Evolutionary conservation across 805 yeast species (phyloP), one percentile per base, ranked within the genome.

Genomic region (Wilhelminamyces savonicus): DNA sequence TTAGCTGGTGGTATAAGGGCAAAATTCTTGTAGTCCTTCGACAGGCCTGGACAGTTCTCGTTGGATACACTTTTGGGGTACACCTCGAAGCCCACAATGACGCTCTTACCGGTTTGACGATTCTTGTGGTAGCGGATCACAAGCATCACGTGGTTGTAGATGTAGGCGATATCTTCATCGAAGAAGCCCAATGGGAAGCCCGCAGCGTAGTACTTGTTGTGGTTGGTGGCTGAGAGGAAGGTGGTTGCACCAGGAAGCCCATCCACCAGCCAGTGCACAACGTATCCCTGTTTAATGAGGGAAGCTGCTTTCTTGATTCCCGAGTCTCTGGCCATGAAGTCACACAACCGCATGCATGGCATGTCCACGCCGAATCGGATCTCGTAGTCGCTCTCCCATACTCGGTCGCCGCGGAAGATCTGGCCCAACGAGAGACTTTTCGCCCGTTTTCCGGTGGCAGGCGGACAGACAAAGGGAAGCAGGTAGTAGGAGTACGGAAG

Each of bases 171-270:
- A 28, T 70, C 69, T n/a, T 66, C 78, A 40, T 70, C 71, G 13
- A 72, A 74, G 41, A 72, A 79, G 0, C 96, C 96, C 20, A 86
- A 52, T 3, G 94, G 88, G 57, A 87, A 86, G 2, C 95, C 96
- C 3, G 92, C 76, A 4, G 86, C 81, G 44, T 86, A 86, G 54
- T 80, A 82, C 43, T 82, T 77, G 39, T 74, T 71, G 13, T 71
- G 64, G 27, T 69, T 70, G 9, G 69, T 73, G 6, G 72, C 69
- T 5, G 71, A 63, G 20, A 79, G 72, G 40, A 79, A 82, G 0
- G 94, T 81, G 0, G 95, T 85, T 2, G 95, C 90, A 6, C 92
- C 94, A 0, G 95, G 95, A 20, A 86, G 59, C 14, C 78, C 83
- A 56, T 87, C 95, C 11, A 86, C 62, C 16, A 73, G 55, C 95